Base-by-base conservation (phyloP, 306 rosid genomes). In the Ammopiptanthus mongolicus region DNA sequence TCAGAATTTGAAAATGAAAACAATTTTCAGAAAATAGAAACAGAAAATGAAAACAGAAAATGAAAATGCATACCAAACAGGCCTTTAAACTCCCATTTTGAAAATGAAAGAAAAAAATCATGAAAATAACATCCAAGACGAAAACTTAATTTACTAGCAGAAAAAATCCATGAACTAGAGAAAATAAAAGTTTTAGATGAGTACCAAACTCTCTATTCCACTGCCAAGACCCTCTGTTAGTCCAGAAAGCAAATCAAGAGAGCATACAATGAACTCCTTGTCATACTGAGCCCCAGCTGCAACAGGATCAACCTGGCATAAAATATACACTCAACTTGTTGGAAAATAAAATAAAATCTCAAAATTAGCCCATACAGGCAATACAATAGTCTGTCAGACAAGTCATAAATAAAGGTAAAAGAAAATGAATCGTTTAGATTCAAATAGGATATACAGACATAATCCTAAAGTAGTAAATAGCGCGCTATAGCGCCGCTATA, bases 171-270 rank as follows among this genome's bases (percentile, higher is more conserved):
- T 25, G 2, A 25, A 1, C 28, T 25, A 3, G 1, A 21, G 28
- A 53, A 65, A 81, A 31, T 47, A 42, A 36, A 8, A 76, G 55
- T 55, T 84, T 53, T 23, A 10, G 76, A 61, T 48, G 41, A 79
- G 42, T 95, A 96, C 99, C 99, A 96, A 81, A 75, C 98, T 96
- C 88, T 96, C 98, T 77, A 96, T 81, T 82, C 98, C 99, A 76
- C 98, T 89, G 79, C 99, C 99, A 81, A 92, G 99, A 83, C 98
- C 99, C 83, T 96, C 99, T 28, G 96, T 83, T 53, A 96, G 94
- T 84, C 99, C 99, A 67, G 99, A 96, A 65, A 96, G 97, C 70
- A 96, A 87, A 88, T 96, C 99, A 75, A 96, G 96, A 58, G 91
- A 91, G 89, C 99, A 96, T 25, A 96, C 98, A 80, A 92, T 78